Percentiles rank a stretch among this genome's conserved stretches.
Evolutionary conservation across 352 stramenopile species (phyloP).

Genomic region (Globisporangium lucens): DNA sequence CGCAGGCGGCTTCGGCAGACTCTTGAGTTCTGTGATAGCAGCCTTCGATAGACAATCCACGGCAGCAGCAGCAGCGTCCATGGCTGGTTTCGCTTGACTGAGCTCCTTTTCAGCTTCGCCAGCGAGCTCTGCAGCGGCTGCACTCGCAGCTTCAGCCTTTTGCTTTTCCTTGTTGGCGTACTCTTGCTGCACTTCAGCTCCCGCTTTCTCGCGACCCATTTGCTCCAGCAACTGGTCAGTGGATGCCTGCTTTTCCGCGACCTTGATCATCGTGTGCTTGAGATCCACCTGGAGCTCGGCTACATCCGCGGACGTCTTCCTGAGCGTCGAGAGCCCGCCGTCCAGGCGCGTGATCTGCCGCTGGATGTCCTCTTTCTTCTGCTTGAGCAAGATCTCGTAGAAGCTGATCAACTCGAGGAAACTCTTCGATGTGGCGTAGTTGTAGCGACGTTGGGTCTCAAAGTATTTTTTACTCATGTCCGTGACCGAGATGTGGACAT

Average conservation of each 20-base stretch:
- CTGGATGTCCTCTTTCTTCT: conserved; percentile 95
- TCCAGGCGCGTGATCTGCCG: conserved; percentile 95
- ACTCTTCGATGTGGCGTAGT: conserved; percentile 98
- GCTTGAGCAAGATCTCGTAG: conserved; percentile 96
- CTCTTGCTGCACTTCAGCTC: conserved; percentile 92
- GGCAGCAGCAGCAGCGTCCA: conserved; percentile 93
- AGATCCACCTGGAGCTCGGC: conserved; percentile 94
- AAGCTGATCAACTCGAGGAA: conserved; percentile 98
- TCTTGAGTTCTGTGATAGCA: conserved; percentile 97
- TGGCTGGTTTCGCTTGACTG: conserved; percentile 93
- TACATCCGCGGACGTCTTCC: conserved; percentile 96
- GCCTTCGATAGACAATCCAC: conserved; percentile 97
- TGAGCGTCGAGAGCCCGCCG: conserved; percentile 94
- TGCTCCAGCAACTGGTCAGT: conserved; percentile 95
- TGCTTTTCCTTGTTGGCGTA: conserved; percentile 94
- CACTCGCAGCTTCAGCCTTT: conserved; percentile 91
- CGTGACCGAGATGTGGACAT: conserved; percentile 96
- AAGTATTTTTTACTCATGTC: conserved; percentile 95
- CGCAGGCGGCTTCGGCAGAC: conserved; percentile 92
- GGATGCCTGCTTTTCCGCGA: conserved; percentile 95
- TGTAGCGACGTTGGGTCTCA: conserved; percentile 94
- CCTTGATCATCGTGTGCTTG: conserved; percentile 94
- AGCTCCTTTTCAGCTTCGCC: conserved; percentile 94
- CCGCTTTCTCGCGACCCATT: conserved; percentile 92
- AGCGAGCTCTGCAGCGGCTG: conserved; percentile 91